phyloP scores from a whole-genome alignment of 1,284 basidiomycete species.

The Puccinia polysora region DNA sequence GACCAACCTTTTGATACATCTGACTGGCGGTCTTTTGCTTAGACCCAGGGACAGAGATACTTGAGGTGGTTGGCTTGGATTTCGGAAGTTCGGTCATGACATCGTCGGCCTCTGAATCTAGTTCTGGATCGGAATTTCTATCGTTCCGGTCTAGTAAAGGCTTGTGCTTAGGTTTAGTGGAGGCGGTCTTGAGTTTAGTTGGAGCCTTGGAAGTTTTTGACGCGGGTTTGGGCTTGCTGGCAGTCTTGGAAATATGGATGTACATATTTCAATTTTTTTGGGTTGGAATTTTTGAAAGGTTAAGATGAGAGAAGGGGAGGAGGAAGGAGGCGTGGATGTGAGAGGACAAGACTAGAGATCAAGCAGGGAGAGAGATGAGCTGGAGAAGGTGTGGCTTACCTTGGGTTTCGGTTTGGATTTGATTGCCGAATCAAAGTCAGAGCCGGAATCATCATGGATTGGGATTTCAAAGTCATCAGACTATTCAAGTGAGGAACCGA shows the following conservation, averaged over 20 bases:
- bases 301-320: too few species aligned
- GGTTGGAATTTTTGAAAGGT: too few species aligned
- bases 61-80: conserved; percentile 11
- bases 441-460: neutral
- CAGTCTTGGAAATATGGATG: too few species aligned
- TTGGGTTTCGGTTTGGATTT: conserved; percentile 19
- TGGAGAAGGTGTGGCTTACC: neutral
- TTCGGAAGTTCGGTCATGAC: neutral
- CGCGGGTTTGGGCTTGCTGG: neutral
- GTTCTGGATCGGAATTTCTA: neutral
- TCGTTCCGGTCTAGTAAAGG: conserved; percentile 2
- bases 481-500: neutral
- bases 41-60: neutral
- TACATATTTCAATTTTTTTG: too few species aligned
- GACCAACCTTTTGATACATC: conserved; percentile 48
- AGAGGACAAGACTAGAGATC: neutral
- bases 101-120: conserved; percentile 7
- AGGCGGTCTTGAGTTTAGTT: neutral
- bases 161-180: neutral
- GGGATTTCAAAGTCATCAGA: neutral
- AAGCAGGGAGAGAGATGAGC: neutral
- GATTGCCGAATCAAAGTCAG: conserved; percentile 6
- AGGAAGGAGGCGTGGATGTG: too few species aligned
- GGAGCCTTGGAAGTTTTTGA: conserved; percentile 16
- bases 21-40: conserved; percentile 49